Percentiles rank a stretch among this genome's conserved stretches.
phyloP scores from a whole-genome alignment of 306 rosid genomes.

The Vicia sativa region DNA sequence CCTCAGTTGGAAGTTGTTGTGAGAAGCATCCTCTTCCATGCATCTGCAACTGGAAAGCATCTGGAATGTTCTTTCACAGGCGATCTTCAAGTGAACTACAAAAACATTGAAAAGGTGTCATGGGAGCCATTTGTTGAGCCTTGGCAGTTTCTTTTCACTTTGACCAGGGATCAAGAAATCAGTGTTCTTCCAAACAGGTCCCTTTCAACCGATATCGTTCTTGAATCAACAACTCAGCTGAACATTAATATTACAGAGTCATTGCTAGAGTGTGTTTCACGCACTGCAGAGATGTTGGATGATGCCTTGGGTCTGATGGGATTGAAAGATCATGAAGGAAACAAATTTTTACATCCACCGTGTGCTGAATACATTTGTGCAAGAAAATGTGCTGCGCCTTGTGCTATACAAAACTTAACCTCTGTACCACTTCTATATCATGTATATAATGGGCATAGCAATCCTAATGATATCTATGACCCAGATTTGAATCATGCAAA shows the following conservation, averaged over 20 bases:
- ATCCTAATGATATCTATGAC: slow-evolving; percentile 48
- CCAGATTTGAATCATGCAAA: slow-evolving; percentile 49
- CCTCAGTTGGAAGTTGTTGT: slow-evolving; percentile 77
- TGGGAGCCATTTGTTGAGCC: slow-evolving; percentile 98
- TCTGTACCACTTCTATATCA: slow-evolving; percentile 71
- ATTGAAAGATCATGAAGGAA: slow-evolving; percentile 52
- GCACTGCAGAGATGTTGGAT: slow-evolving; percentile 67
- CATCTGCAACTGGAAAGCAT: slow-evolving; percentile 48
- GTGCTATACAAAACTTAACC: slow-evolving; percentile 83
- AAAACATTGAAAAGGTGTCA: slow-evolving; percentile 81
- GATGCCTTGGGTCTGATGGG: slow-evolving; percentile 59
- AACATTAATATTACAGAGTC: slow-evolving; percentile 85
- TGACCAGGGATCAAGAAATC: slow-evolving; percentile 66
- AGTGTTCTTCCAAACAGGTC: slow-evolving; percentile 63
- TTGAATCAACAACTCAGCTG: slow-evolving; percentile 66
- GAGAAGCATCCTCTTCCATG: slow-evolving; percentile 61
- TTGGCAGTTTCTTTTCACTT: slow-evolving; percentile 71
- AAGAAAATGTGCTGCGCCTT: slow-evolving; percentile 82
- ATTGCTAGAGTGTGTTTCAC: slow-evolving; percentile 82
- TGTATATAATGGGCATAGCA: slow-evolving; percentile 56
- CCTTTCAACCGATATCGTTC: slow-evolving; percentile 59
- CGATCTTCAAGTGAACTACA: slow-evolving; percentile 72
- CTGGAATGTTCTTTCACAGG: slow-evolving; percentile 59
- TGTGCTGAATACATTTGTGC: slow-evolving; percentile 51
- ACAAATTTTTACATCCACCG: slow-evolving; percentile 48